Evolutionary conservation across 192 early-diverging fungal species (phyloP).

Genomic region (Coemansia sp.): DNA sequence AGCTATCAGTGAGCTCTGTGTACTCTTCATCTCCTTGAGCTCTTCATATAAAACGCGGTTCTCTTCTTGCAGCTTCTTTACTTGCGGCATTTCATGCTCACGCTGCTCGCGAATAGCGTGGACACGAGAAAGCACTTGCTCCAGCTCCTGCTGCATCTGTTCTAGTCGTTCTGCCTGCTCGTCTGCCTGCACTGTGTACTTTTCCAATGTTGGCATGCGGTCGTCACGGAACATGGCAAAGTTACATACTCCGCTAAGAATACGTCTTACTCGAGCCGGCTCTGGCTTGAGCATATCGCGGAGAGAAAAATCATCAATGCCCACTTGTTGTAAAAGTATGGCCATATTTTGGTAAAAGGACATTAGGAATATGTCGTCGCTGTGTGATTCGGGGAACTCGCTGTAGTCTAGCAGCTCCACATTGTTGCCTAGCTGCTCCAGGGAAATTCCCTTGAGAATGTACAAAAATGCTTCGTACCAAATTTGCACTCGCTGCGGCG

Average conservation of each 20-base stretch:
- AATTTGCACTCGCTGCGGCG: constrained; percentile 60
- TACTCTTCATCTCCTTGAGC: constrained; percentile 52
- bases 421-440: constrained; percentile 53
- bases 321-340: constrained; percentile 66
- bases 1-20: constrained; percentile 41
- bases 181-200: constrained; percentile 60
- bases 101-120: constrained; percentile 55
- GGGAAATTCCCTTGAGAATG: constrained; percentile 63
- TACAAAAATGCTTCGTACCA: constrained; percentile 73
- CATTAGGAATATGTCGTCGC: constrained; percentile 63
- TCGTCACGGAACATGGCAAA: constrained; percentile 90
- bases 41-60: constrained; percentile 57
- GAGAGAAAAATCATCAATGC: constrained; percentile 72
- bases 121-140: constrained; percentile 58
- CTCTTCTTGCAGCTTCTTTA: constrained; percentile 48
- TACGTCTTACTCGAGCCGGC: constrained; percentile 59
- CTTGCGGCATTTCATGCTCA: constrained; percentile 55
- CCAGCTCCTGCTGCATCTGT: constrained; percentile 53
- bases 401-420: constrained; percentile 37
- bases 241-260: constrained; percentile 84
- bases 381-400: constrained; percentile 61
- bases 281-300: constrained; percentile 81
- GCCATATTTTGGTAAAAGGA: constrained; percentile 65
- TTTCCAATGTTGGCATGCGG: constrained; percentile 62
- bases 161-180: constrained; percentile 40